A percentile compares a stretch with the other conserved stretches of the same genome.
Conservation (phyloP, 2,329 filamentous ascomycete species). For the Emergomyces orientalis region DNA sequence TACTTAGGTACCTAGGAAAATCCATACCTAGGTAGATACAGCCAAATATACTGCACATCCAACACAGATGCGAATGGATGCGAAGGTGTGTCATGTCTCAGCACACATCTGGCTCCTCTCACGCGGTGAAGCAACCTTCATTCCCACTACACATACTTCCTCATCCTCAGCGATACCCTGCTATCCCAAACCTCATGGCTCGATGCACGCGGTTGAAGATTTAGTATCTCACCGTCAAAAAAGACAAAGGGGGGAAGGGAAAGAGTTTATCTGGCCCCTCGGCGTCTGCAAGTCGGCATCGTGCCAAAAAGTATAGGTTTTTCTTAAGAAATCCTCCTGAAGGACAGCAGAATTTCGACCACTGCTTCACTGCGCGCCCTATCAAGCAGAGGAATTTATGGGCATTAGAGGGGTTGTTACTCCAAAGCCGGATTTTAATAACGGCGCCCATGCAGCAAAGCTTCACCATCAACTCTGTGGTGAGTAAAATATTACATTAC, state of each 20-base stretch:
- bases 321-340: neutral
- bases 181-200: neutral
- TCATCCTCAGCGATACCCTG: neutral
- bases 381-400: neutral
- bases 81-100: too few species aligned
- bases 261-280: neutral
- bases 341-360: neutral
- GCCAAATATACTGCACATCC: too few species aligned
- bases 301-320: neutral
- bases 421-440: neutral
- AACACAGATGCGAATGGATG: too few species aligned
- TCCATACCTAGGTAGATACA: too few species aligned
- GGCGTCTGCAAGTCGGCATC: neutral
- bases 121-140: too few species aligned
- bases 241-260: neutral
- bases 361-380: neutral
- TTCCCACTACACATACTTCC: too few species aligned
- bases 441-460: conserved; percentile 1
- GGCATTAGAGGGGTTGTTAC: neutral
- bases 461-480: conserved; percentile 2
- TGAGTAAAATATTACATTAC: conserved; percentile 1
- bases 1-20: too few species aligned
- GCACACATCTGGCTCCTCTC: too few species aligned
- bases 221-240: neutral
- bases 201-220: neutral